Evolutionary conservation across 1,284 basidiomycete genomes (phyloP).

Genomic region (Singerocomus inundabilis): DNA sequence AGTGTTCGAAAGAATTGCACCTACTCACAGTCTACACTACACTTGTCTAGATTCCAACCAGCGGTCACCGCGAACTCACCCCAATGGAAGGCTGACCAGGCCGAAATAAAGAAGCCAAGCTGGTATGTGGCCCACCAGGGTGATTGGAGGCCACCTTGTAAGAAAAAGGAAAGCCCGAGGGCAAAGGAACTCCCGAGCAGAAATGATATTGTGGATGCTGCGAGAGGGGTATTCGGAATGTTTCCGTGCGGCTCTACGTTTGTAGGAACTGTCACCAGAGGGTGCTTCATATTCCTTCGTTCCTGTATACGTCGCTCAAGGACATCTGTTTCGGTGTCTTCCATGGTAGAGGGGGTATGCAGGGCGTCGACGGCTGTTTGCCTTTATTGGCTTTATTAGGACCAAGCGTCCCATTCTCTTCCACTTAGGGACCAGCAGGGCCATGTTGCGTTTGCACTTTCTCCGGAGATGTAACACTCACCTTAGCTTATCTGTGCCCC

Average conservation of each 20-base stretch:
- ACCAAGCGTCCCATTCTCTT: neutral
- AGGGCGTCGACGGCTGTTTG: conserved; percentile 7
- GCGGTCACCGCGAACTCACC: conserved; percentile 95
- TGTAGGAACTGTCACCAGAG: conserved; percentile 56
- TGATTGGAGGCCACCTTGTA: conserved; percentile 42
- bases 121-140: conserved; percentile 73
- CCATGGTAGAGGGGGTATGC: conserved; percentile 8
- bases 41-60: conserved; percentile 91
- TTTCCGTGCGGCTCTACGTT: conserved; percentile 48
- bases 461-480: conserved; percentile 15
- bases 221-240: conserved; percentile 83
- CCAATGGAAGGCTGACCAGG: conserved; percentile 89
- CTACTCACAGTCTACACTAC: conserved; percentile 87
- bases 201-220: conserved; percentile 72
- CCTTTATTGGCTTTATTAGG: conserved; percentile 17
- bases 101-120: conserved; percentile 77
- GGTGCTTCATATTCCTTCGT: conserved; percentile 38
- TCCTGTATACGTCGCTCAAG: conserved; percentile 50
- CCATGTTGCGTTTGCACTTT: conserved; percentile 20
- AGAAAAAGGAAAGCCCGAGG: conserved; percentile 51
- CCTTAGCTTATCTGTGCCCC: conserved; percentile 5
- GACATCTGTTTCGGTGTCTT: conserved; percentile 30
- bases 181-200: conserved; percentile 65
- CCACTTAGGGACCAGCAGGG: neutral
- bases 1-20: neutral